A percentile compares a stretch with the other conserved stretches of the same genome.
Evolutionary conservation across 805 yeast species (phyloP).

Genomic region (Saccharomycopsis babjevae): DNA sequence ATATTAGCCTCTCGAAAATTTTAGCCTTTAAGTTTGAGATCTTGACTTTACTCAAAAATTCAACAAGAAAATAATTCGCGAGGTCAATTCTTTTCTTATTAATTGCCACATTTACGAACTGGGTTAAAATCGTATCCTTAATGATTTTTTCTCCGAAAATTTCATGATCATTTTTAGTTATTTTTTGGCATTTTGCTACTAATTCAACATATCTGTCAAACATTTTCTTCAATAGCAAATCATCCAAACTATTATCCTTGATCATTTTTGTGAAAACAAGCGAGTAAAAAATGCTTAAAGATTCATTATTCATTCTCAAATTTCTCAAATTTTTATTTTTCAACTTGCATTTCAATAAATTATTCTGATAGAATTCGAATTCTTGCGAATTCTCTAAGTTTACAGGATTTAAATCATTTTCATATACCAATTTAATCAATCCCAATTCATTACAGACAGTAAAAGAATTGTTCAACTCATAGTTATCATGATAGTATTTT

Average conservation of each 20-base stretch:
- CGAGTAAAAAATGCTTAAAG: conserved; percentile 11
- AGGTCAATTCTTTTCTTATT: neutral
- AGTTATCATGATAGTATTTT: neutral
- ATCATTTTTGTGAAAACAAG: conserved; percentile 1
- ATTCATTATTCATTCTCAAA: conserved; percentile 2
- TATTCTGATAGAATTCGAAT: conserved; percentile 3
- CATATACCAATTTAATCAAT: conserved; percentile 6
- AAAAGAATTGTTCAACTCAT: conserved; percentile 7
- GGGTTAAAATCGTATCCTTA: conserved; percentile 3
- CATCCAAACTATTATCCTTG: neutral
- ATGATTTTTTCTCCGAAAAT: neutral
- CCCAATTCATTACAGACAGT: conserved; percentile 13
- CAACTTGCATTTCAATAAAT: conserved; percentile 3
- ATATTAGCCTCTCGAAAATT: conserved; percentile 7
- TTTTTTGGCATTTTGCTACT: conserved; percentile 2
- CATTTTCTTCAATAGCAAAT: neutral
- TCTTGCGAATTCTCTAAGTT: conserved; percentile 8
- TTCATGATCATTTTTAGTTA: neutral
- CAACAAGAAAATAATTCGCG: conserved; percentile 6
- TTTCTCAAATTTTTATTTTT: conserved; percentile 3
- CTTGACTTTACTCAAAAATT: conserved; percentile 5
- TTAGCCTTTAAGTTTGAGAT: neutral
- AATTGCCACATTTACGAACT: conserved; percentile 5
- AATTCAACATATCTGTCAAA: conserved; percentile 7
- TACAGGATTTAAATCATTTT: neutral